These are phyloP conservation scores for Aspergillus latus DNA, from an alignment of 2,329 filamentous ascomycete species.

Conservation along the genomic window DNA sequence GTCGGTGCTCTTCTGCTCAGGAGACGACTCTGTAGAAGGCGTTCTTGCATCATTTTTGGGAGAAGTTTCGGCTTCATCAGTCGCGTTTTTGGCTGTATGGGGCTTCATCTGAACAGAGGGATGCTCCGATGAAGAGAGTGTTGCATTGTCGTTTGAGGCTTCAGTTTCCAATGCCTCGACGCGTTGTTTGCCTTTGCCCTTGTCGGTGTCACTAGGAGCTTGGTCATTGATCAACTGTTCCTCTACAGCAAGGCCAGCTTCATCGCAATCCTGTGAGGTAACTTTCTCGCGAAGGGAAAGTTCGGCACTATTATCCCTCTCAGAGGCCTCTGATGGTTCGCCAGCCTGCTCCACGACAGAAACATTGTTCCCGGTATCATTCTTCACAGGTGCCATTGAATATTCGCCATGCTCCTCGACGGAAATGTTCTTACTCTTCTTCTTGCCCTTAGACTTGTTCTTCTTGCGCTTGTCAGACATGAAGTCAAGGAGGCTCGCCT, in stretches of 20 bases:
- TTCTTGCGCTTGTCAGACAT: conserved; percentile 11
- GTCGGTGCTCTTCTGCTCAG: too few species aligned
- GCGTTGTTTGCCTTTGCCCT: conserved; percentile 3
- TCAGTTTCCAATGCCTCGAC: not conserved
- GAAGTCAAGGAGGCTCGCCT: conserved; percentile 9
- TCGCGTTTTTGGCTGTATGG: too few species aligned
- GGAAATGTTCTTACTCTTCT: conserved; percentile 12
- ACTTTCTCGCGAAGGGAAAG: not conserved
- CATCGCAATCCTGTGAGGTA: not conserved
- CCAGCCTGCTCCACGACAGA: not conserved
- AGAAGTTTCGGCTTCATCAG: too few species aligned
- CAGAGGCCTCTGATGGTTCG: not conserved
- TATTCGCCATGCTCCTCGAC: not conserved
- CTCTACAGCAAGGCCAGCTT: not conserved
- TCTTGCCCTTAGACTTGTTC: conserved; percentile 14
- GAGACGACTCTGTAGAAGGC: too few species aligned
- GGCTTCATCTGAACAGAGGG: too few species aligned
- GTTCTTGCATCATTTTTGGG: too few species aligned
- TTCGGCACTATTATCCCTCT: not conserved
- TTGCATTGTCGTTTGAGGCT: not conserved
- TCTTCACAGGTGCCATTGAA: not conserved
- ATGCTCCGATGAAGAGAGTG: not conserved
- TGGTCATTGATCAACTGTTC: not conserved
- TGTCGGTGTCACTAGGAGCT: not conserved
- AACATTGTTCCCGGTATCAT: not conserved